Percentiles rank a stretch among this genome's conserved stretches.
Evolutionary conservation across 192 early-diverging fungal species (phyloP).

Genomic region (Entrophospora sp.): DNA sequence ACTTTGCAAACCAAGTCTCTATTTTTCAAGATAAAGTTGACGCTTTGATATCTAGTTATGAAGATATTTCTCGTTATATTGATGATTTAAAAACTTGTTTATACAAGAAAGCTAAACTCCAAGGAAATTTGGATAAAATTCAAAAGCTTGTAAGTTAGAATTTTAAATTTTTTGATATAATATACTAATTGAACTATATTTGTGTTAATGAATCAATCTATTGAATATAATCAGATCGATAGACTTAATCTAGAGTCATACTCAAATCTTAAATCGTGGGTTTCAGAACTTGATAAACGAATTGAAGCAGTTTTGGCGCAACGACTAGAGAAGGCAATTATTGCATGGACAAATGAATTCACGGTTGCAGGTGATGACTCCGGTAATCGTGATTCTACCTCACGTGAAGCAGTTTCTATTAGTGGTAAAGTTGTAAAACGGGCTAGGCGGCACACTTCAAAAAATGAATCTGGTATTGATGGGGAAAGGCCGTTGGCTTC

Average conservation of each 20-base stretch:
- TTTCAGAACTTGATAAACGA: conserved; percentile 64
- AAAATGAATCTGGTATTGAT: conserved; percentile 21
- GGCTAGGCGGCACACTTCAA: conserved; percentile 20
- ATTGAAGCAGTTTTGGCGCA: conserved; percentile 68
- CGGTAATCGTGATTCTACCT: conserved; percentile 31
- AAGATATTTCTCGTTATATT: conserved; percentile 71
- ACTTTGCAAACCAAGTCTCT: conserved; percentile 82
- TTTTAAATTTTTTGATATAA: no score
- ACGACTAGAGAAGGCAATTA: conserved; percentile 71
- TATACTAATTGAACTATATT: no score
- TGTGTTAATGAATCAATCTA: no score
- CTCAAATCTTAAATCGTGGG: conserved; percentile 90
- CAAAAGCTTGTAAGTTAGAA: conserved; percentile 63
- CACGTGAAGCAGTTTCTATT: conserved; percentile 29
- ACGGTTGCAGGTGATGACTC: conserved; percentile 39
- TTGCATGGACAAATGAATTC: conserved; percentile 65
- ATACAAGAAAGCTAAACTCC: conserved; percentile 62
- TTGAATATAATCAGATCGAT: conserved; percentile 69
- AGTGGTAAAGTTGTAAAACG: conserved; percentile 27
- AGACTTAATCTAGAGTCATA: conserved; percentile 88
- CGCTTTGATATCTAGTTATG: conserved; percentile 69
- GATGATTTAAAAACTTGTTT: conserved; percentile 76
- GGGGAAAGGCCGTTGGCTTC: conserved; percentile 23
- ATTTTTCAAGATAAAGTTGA: conserved; percentile 96
- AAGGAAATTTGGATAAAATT: conserved; percentile 64